phyloP scores from a whole-genome alignment of 2,329 filamentous ascomycete species.

The Aspergillus novoparasiticus region DNA sequence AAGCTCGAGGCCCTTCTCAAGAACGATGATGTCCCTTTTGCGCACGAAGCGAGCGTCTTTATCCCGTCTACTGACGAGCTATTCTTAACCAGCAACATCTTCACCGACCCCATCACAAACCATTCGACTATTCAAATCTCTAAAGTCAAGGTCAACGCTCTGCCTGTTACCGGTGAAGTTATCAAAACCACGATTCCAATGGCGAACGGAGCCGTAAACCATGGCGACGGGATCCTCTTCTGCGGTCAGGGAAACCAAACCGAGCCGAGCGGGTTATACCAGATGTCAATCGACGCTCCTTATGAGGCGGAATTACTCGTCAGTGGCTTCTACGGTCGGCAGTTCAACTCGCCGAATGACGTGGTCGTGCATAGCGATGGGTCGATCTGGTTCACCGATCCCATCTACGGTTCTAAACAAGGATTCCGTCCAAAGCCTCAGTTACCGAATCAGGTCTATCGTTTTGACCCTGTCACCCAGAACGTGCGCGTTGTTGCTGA shows the following conservation, averaged over 20 bases:
- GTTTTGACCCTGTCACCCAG: constrained; percentile 42
- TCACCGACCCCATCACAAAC: constrained; percentile 21
- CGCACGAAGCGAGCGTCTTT: constrained; percentile 52
- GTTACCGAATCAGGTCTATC: constrained; percentile 43
- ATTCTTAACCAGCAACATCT: constrained; percentile 43
- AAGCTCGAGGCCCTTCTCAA: constrained; percentile 43
- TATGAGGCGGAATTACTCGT: constrained; percentile 11
- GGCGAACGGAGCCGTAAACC: constrained; percentile 53
- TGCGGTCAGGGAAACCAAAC: constrained; percentile 44
- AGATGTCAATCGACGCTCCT: constrained; percentile 22
- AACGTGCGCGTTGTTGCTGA: constrained; percentile 42
- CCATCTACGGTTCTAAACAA: constrained; percentile 40
- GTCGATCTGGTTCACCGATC: constrained; percentile 46
- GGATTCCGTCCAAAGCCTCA: constrained; percentile 35
- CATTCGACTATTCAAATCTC: constrained; percentile 23
- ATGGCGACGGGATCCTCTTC: constrained; percentile 40
- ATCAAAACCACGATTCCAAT: constrained; percentile 44
- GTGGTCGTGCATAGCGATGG: constrained; percentile 37
- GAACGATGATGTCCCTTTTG: constrained; percentile 48
- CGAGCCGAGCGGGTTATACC: constrained; percentile 23
- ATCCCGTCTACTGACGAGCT: constrained; percentile 37
- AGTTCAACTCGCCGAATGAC: constrained; percentile 38
- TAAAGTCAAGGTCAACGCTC: constrained; percentile 17
- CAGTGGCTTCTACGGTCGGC: constrained; percentile 37
- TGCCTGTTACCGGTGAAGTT: constrained; percentile 33